These are phyloP conservation scores for Naganishia vaughanmartiniae DNA, from an alignment of 768 basidiomycete genomes.

Conservation along the genomic window DNA sequence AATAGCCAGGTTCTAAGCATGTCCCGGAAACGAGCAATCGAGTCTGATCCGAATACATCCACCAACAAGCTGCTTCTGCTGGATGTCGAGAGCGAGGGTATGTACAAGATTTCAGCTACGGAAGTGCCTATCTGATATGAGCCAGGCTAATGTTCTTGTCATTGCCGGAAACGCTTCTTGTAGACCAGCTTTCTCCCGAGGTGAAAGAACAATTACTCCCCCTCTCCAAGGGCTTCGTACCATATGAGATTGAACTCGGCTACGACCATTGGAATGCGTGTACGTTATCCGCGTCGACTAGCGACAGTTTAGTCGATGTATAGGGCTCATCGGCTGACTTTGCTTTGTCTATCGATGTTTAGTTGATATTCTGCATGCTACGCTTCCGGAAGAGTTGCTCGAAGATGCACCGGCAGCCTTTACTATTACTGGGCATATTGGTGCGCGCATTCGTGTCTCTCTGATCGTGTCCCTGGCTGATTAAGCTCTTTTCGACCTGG, in stretches of 20 bases:
- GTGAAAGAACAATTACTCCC: constrained; percentile 58
- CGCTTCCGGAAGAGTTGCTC: constrained; percentile 74
- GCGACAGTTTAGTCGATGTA: constrained; percentile 55
- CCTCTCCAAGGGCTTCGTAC: constrained; percentile 61
- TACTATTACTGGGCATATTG: constrained; percentile 85
- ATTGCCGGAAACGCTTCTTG: too few relatives aligned
- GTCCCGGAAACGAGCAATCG: constrained; percentile 36
- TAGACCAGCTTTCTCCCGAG: constrained; percentile 12
- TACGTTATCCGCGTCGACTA: not conserved
- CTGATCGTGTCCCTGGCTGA: not conserved
- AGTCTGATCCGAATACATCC: constrained; percentile 25
- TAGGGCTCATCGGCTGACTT: too few relatives aligned
- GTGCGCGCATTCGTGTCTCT: constrained; percentile 54
- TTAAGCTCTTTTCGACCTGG: not conserved
- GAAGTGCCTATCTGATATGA: not conserved
- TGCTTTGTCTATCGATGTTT: constrained; percentile 9
- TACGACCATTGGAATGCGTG: constrained; percentile 83
- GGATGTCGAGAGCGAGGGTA: constrained; percentile 61
- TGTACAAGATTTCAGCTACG: constrained; percentile 48
- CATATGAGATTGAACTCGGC: constrained; percentile 64
- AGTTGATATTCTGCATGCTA: constrained; percentile 70
- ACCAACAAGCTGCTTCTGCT: constrained; percentile 69
- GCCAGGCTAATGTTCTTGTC: too few relatives aligned
- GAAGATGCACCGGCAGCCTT: constrained; percentile 82
- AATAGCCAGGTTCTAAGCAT: constrained; percentile 14